Conservation (phyloP, 2,329 filamentous ascomycete species). For the Aspergillus bombycis region DNA sequence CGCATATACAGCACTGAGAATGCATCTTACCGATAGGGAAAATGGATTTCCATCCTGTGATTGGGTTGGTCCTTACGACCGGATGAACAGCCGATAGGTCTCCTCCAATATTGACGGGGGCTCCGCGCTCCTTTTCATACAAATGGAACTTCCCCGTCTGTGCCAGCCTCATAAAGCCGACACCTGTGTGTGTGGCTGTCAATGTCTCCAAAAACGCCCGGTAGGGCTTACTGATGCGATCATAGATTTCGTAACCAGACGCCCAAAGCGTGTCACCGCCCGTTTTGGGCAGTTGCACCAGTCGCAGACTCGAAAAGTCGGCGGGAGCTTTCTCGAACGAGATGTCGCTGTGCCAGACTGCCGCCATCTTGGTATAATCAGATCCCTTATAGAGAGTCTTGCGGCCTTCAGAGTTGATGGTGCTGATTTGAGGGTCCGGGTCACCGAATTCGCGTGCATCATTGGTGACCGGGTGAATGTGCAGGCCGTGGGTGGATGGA, state of each 20-base stretch:
- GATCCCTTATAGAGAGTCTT: conserved; percentile 49
- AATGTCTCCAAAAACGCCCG: conserved; percentile 31
- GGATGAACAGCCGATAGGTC: conserved; percentile 56
- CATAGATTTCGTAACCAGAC: conserved; percentile 68
- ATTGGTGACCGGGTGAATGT: conserved; percentile 63
- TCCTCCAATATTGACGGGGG: not conserved
- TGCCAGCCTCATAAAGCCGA: not conserved
- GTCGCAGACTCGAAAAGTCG: conserved; percentile 64
- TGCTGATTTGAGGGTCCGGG: conserved; percentile 63
- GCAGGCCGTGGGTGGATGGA: conserved; percentile 60
- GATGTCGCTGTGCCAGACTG: conserved; percentile 63
- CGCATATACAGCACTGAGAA: not conserved
- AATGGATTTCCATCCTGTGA: conserved; percentile 65
- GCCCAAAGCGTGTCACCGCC: conserved; percentile 69
- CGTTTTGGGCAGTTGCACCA: conserved; percentile 59
- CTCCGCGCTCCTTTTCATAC: not conserved
- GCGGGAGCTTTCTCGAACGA: conserved; percentile 66
- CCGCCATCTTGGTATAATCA: conserved; percentile 42
- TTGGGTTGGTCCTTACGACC: conserved; percentile 64
- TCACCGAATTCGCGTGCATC: conserved; percentile 58
- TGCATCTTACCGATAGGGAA: conserved; percentile 42
- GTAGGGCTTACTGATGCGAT: conserved; percentile 61
- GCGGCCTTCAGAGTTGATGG: conserved; percentile 61
- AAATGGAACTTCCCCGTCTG: not conserved
- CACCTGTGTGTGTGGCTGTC: not conserved